A percentile compares a stretch with the other conserved stretches of the same genome.
These are phyloP conservation scores for Physocladia obscura DNA, from an alignment of 192 early-diverging fungal genomes.

Conservation along the genomic window DNA sequence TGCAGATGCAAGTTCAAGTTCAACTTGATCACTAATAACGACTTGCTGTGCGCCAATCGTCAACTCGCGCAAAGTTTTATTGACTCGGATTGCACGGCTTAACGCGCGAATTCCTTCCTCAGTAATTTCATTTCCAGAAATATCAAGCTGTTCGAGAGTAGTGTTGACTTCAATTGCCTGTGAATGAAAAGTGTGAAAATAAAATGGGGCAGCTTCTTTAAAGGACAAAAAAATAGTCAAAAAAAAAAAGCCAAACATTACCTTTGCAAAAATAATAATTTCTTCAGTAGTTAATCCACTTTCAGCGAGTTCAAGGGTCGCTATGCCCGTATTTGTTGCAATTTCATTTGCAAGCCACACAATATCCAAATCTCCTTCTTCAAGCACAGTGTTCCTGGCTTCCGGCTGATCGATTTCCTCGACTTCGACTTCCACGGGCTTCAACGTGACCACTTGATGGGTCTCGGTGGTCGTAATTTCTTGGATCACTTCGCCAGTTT, in stretches of 20 bases:
- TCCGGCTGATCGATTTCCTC: not conserved
- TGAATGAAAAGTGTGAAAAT: not conserved
- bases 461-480: constrained; percentile 10
- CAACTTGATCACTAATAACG: not conserved
- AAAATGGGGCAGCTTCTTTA: not conserved
- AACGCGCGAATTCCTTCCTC: not conserved
- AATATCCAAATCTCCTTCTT: constrained; percentile 10
- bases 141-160: constrained; percentile 1
- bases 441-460: constrained; percentile 6
- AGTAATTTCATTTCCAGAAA: constrained; percentile 3
- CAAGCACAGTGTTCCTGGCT: not conserved
- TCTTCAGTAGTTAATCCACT: constrained; percentile 5
- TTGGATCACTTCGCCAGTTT: constrained; percentile 10
- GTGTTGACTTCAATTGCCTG: constrained; percentile 6
- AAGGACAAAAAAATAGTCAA: not conserved
- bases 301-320: not conserved
- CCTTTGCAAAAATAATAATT: not conserved
- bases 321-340: not conserved
- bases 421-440: constrained; percentile 9
- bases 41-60: constrained; percentile 11
- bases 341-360: constrained; percentile 3
- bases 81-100: not conserved
- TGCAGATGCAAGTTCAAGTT: constrained; percentile 8
- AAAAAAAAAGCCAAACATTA: not conserved
- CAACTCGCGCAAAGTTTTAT: constrained; percentile 7